Evolutionary conservation across 768 basidiomycete genomes (phyloP), one percentile per base, ranked within the genome.

Genomic region (Dioszegia aurantiaca): DNA sequence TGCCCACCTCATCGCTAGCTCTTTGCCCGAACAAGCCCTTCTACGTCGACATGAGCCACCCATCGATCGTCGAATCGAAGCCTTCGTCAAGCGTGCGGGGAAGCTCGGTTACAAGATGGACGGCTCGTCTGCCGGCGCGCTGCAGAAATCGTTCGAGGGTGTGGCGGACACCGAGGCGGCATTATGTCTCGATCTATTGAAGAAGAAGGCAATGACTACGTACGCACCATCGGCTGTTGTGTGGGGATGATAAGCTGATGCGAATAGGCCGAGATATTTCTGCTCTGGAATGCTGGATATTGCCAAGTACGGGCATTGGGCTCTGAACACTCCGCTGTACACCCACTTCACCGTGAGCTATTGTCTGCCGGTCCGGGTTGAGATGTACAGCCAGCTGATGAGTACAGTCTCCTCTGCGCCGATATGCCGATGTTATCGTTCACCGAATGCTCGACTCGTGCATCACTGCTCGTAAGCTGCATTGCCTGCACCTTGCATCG

Each of bases 211-310:
- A n/a, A 97, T 92, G 60, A 88, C 90, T 59, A 84, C 65, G 73
- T 74, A 28, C 59, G 69, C 52, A n/a, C 6, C 39, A 42, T 4
- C 14, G 41, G 4, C 23, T 31, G 46, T 30, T 36, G 8, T 46
- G 16, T 42, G n/a, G 10, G 21, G 44, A 19, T 3, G 8, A 4
- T 1, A 40, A 55, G 57, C 55, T 65, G 60, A 60, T 31, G 37
- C 10, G 14, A 23, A n/a, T 53, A 71, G 87, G 51, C 90, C 95
- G 65, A 93, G 92, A 77, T 99, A 99, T 78, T 98, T 98, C 85
- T 99, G 95, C 73, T 84, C 92, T 24, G 95, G 95, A 62, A 97
- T 97, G 94, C 81, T 99, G 67, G 95, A 99, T 77, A 99, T 99
- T 70, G 90, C 92, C 40, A 97, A 97, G 80, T 99, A 98, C 72